phyloP scores from a whole-genome alignment of 495 filamentous ascomycete genomes.

The Hypoxylon cercidicola region DNA sequence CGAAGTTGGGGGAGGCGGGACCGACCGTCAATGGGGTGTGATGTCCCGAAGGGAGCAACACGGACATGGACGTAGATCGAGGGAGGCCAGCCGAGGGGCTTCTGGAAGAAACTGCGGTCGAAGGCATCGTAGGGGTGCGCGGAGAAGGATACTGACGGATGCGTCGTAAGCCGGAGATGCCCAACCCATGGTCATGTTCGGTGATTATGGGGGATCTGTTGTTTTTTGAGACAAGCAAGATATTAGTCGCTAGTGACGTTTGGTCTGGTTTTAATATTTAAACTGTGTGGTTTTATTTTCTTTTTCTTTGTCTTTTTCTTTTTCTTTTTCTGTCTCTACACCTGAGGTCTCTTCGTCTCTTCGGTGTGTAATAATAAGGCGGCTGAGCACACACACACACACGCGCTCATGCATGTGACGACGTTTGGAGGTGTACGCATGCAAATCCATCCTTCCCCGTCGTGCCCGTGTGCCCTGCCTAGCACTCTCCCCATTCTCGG shows the following conservation, averaged over 20 bases:
- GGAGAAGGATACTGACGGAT: constrained; percentile 82
- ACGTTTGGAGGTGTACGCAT: constrained; percentile 24
- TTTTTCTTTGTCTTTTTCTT: constrained; percentile 1
- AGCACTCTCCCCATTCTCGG: constrained; percentile 15
- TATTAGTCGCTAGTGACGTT: constrained; percentile 38
- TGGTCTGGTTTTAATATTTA: constrained; percentile 12
- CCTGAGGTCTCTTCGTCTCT: constrained; percentile 5
- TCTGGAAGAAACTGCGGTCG: constrained; percentile 64
- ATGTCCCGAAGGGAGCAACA: constrained; percentile 55
- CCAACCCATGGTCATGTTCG: constrained; percentile 68
- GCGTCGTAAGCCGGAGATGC: constrained; percentile 82
- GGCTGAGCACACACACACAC: constrained; percentile 30
- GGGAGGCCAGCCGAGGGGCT: constrained; percentile 68
- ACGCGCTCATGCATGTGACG: constrained; percentile 18
- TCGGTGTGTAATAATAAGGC: constrained; percentile 25
- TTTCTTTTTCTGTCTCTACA: constrained; percentile 19
- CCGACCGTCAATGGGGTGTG: constrained; percentile 63
- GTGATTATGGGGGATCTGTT: constrained; percentile 63
- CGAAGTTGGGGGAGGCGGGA: constrained; percentile 75
- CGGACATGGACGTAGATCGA: constrained; percentile 70
- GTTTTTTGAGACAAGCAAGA: constrained; percentile 26
- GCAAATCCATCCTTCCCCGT: constrained; percentile 19
- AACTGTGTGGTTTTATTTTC: constrained; percentile 11
- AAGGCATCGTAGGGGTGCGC: constrained; percentile 72
- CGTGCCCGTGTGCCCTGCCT: constrained; percentile 9